A percentile compares a stretch with the other conserved stretches of the same genome.
Conservation (phyloP, 345 rosid genomes). For the Camelina neglecta region DNA sequence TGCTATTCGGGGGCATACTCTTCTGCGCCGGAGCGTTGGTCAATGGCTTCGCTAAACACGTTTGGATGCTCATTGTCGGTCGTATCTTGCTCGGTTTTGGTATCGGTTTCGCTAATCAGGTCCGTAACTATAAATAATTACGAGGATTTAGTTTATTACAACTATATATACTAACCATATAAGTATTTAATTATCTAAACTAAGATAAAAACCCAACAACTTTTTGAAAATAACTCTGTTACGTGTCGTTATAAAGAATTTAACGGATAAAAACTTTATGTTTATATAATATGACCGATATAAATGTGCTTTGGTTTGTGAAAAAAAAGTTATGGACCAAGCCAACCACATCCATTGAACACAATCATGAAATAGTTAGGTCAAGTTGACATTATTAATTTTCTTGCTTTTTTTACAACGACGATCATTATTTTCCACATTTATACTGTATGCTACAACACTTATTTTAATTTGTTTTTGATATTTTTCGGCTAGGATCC, state of each 20-base stretch:
- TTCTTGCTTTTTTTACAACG: conserved; percentile 22
- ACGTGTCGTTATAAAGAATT: neutral
- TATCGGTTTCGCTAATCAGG: conserved; percentile 99
- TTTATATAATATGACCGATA: neutral
- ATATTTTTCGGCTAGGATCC: conserved; percentile 24
- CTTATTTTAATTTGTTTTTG: conserved; percentile 11
- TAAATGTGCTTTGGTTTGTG: conserved; percentile 32
- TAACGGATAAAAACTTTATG: conserved; percentile 2
- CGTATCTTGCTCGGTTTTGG: conserved; percentile 94
- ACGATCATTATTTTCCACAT: conserved; percentile 17
- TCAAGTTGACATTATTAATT: conserved; percentile 31
- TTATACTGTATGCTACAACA: neutral
- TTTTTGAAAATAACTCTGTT: neutral
- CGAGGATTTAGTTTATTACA: neutral
- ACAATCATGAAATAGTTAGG: conserved; percentile 37
- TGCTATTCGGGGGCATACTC: conserved; percentile 88
- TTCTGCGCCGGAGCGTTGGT: conserved; percentile 84
- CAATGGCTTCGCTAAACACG: conserved; percentile 74
- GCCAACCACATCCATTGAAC: conserved; percentile 34
- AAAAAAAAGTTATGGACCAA: conserved; percentile 27
- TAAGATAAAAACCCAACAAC: neutral
- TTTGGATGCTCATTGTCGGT: conserved; percentile 94
- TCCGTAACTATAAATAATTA: conserved; percentile 23
- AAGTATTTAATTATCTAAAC: neutral
- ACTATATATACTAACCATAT: too few relatives aligned